phyloP scores from a whole-genome alignment of 192 early-diverging fungal genomes.

The Coemansia sp. region DNA sequence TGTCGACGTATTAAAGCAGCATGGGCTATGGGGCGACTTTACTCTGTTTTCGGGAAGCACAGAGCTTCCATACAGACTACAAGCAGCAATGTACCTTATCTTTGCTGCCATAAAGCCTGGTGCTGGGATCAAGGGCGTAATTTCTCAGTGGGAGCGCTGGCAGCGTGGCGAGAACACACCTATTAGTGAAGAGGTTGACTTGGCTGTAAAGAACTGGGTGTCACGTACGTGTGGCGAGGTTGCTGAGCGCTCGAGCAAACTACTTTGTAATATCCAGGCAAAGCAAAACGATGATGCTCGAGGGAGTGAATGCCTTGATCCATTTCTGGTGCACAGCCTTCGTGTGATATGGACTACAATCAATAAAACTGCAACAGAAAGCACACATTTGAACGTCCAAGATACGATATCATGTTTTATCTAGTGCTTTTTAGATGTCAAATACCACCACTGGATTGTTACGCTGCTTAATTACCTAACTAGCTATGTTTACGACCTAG shows the following conservation, averaged over 20 bases:
- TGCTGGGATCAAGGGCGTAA: background rate
- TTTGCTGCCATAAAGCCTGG: constrained; percentile 8
- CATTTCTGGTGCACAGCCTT: background rate
- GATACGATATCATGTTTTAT: no score
- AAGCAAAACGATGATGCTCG: no score
- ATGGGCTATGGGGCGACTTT: constrained; percentile 48
- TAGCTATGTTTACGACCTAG: no score
- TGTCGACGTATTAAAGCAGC: constrained; percentile 21
- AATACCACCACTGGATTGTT: constrained; percentile 3
- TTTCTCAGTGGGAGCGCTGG: constrained; percentile 10
- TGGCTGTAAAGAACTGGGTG: background rate
- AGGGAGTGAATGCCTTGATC: background rate
- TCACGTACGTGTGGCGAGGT: background rate
- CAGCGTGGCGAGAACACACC: background rate
- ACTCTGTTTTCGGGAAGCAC: constrained; percentile 15
- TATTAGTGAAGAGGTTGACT: background rate
- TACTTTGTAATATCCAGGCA: background rate
- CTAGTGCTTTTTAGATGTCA: no score
- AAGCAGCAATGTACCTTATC: constrained; percentile 35
- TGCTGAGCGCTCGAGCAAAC: background rate
- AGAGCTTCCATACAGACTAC: constrained; percentile 41
- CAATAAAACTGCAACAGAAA: background rate
- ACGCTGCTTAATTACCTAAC: no score
- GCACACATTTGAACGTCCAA: no score
- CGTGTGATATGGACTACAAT: background rate